Evolutionary conservation across 1,284 basidiomycete species (phyloP).

Genomic region (Agaricales sp.): DNA sequence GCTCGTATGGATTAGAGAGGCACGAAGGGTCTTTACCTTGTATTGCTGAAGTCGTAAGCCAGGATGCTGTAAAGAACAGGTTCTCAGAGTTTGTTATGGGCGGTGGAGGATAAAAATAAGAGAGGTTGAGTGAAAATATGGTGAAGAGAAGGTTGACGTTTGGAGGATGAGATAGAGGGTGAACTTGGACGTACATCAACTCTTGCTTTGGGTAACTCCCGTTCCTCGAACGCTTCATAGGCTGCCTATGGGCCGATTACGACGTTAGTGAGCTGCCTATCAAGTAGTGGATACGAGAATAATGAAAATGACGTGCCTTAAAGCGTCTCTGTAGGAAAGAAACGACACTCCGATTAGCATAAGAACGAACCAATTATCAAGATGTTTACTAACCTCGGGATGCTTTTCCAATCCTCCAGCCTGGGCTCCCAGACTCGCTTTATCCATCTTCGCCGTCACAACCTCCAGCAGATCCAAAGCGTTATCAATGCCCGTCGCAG

Average conservation of each 20-base stretch:
- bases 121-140: no score
- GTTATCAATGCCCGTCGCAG: conserved; percentile 86
- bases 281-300: conserved; percentile 5
- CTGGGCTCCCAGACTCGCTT: conserved; percentile 75
- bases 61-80: conserved; percentile 44
- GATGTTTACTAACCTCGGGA: conserved; percentile 66
- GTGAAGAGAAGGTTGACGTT: conserved; percentile 11
- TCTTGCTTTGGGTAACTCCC: conserved; percentile 72
- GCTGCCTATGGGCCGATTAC: conserved; percentile 48
- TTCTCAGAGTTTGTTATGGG: no score
- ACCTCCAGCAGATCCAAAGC: conserved; percentile 85
- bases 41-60: conserved; percentile 82
- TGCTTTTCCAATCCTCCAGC: conserved; percentile 86
- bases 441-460: conserved; percentile 88
- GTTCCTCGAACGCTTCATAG: conserved; percentile 88
- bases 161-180: conserved; percentile 2
- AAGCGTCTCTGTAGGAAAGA: conserved; percentile 57
- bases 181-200: conserved; percentile 44
- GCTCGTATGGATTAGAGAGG: no score
- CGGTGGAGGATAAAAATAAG: no score
- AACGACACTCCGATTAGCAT: conserved; percentile 7
- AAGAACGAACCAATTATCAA: conserved; percentile 4
- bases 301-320: conserved; percentile 40
- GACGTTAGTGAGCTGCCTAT: conserved; percentile 1
- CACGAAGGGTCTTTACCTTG: no score